These are phyloP conservation scores for Cladosporium colombiae DNA, from an alignment of 2,329 filamentous ascomycete genomes.

Conservation along the genomic window DNA sequence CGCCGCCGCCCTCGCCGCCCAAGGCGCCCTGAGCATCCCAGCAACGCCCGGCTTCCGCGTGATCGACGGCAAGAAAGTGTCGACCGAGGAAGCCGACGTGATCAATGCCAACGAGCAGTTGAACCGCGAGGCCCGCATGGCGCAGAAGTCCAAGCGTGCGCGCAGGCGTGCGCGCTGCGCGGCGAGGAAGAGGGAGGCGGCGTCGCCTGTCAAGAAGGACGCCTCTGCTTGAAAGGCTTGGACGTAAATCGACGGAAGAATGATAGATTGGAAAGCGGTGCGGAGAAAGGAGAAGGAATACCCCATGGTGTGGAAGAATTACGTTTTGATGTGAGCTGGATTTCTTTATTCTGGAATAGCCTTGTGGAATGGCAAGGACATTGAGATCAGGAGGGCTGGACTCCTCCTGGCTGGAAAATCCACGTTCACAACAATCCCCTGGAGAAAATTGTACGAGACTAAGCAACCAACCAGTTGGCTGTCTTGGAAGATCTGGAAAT, in stretches of 20 bases:
- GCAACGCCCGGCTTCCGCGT: conserved; percentile 14
- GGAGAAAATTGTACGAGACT: too few species aligned
- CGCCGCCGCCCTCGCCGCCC: conserved; percentile 8
- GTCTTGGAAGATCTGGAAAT: not conserved
- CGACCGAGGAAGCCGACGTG: conserved; percentile 10
- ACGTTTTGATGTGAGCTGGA: not conserved
- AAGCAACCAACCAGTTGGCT: not conserved
- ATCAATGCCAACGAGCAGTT: conserved; percentile 17
- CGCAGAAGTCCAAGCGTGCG: conserved; percentile 15
- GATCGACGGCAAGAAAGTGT: conserved; percentile 16
- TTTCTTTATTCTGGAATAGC: not conserved
- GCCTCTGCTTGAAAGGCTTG: not conserved
- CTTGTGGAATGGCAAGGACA: not conserved
- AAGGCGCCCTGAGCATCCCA: not conserved
- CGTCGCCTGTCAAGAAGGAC: conserved; percentile 9
- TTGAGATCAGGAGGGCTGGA: not conserved
- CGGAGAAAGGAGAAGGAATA: not conserved
- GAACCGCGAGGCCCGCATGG: conserved; percentile 11
- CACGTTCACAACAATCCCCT: not conserved
- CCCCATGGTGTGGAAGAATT: not conserved
- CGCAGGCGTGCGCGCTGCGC: conserved; percentile 11
- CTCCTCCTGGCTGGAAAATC: not conserved
- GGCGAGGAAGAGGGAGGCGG: conserved; percentile 7
- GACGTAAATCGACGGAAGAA: too few species aligned
- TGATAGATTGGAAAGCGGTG: not conserved